A percentile compares a stretch with the other conserved stretches of the same genome.
Conservation (phyloP, 106 monocot species). For the Acorus gramineus region DNA sequence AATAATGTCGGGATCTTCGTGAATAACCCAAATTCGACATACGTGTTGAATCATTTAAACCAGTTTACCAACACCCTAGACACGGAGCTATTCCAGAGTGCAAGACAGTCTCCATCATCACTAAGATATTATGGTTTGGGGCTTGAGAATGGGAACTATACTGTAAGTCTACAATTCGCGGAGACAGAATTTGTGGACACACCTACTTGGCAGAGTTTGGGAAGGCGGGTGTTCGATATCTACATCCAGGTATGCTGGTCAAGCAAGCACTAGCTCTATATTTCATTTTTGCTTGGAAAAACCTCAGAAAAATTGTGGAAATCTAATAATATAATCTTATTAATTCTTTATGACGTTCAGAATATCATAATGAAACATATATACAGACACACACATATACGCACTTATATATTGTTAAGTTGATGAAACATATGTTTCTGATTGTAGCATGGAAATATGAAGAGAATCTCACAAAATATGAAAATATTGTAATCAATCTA, state of each 20-base stretch:
- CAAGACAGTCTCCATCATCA: slow-evolving; percentile 2
- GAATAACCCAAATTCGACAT: not conserved
- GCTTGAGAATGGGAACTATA: slow-evolving; percentile 1
- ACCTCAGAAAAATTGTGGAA: no score
- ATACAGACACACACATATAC: no score
- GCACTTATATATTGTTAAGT: no score
- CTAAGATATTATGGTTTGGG: slow-evolving; percentile 3
- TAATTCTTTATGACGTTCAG: no score
- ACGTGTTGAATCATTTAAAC: not conserved
- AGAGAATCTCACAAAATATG: no score
- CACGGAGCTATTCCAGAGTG: slow-evolving; percentile 1
- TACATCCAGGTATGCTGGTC: not conserved
- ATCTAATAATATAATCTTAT: no score
- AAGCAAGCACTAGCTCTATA: not conserved
- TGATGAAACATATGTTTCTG: no score
- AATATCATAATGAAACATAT: no score
- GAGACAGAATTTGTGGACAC: not conserved
- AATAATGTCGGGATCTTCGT: not conserved
- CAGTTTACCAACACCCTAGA: not conserved
- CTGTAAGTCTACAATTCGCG: not conserved
- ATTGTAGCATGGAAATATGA: no score
- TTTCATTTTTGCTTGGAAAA: no score
- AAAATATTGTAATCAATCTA: no score
- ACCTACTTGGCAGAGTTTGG: not conserved
- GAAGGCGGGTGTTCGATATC: not conserved